phyloP scores from a whole-genome alignment of 441 rosid genomes.

The Omphalea diandra region DNA sequence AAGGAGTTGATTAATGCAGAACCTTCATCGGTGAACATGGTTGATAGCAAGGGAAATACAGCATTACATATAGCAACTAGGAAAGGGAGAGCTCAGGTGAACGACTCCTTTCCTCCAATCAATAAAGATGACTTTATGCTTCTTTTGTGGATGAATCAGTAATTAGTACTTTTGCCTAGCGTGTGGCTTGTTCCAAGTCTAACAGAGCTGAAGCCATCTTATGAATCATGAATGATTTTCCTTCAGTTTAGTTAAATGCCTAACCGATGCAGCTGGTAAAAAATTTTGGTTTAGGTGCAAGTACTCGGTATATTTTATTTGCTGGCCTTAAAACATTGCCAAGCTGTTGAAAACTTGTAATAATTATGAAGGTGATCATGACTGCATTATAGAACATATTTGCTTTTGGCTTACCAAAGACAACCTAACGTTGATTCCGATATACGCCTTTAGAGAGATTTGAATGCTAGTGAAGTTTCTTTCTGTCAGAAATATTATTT shows the following conservation, averaged over 20 bases:
- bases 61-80: constrained; percentile 77
- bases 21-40: constrained; percentile 58
- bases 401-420: too few species aligned
- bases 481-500: background rate
- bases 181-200: too few species aligned
- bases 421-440: too few species aligned
- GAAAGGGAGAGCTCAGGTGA: constrained; percentile 75
- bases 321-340: background rate
- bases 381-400: too few species aligned
- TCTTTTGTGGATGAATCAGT: background rate
- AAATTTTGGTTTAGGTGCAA: background rate
- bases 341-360: background rate
- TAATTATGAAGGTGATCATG: background rate
- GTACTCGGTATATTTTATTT: background rate
- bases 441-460: too few species aligned
- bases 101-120: background rate
- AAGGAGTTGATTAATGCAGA: constrained; percentile 61
- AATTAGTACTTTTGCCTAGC: background rate
- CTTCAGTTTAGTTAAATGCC: background rate
- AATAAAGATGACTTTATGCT: background rate
- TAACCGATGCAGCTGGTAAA: background rate
- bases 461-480: background rate
- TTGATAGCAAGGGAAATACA: constrained; percentile 82
- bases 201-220: background rate
- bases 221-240: background rate